These are phyloP conservation scores for Ceratobasidium sp. DNA, from an alignment of 1,284 basidiomycete species.

Conservation along the genomic window DNA sequence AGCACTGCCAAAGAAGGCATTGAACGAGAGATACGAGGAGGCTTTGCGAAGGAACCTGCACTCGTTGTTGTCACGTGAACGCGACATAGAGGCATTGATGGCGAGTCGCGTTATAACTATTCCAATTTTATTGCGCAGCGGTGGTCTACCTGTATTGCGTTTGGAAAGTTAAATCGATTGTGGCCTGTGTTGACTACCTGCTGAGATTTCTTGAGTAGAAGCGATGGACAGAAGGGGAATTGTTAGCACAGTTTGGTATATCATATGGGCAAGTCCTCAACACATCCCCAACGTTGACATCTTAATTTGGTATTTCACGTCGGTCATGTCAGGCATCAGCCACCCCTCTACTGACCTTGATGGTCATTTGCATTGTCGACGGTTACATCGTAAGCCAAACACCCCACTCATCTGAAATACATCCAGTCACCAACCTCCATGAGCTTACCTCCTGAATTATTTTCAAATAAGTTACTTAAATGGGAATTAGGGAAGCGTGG, in stretches of 20 bases:
- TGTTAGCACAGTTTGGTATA: conserved; percentile 18
- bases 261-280: conserved; percentile 7
- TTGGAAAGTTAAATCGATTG: not conserved
- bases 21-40: too few relatives aligned
- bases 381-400: not conserved
- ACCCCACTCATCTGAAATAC: not conserved
- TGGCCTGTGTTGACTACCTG: not conserved
- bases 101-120: not conserved
- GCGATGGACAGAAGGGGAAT: not conserved
- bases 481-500: not conserved
- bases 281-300: not conserved
- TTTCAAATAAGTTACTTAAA: not conserved
- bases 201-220: not conserved
- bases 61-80: not conserved
- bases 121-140: not conserved
- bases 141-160: conserved; percentile 12
- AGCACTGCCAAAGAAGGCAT: too few relatives aligned
- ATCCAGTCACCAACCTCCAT: not conserved
- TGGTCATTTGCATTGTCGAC: not conserved
- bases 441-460: too few relatives aligned
- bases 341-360: conserved; percentile 7
- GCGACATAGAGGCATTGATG: not conserved
- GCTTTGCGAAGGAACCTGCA: too few relatives aligned
- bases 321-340: conserved; percentile 14
- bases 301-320: not conserved